Evolutionary conservation across 208 protist genomes (phyloP).

Genomic region (Novymonas esmeraldas): DNA sequence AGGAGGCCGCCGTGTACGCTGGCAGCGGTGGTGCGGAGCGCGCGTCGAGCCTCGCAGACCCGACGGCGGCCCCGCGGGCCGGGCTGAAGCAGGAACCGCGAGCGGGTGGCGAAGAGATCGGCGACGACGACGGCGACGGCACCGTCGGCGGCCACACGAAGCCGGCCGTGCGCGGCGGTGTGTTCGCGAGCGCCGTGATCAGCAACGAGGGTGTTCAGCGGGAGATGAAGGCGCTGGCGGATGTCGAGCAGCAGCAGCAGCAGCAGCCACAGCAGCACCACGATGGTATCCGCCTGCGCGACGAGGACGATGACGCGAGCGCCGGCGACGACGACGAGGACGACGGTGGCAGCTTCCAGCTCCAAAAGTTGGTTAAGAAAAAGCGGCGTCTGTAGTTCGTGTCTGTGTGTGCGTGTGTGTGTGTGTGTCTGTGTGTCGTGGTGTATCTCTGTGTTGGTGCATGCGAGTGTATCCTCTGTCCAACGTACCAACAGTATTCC

Average conservation of each 20-base stretch:
- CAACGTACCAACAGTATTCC: too few species aligned
- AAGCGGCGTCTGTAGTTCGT: constrained; percentile 19
- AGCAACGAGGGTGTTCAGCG: constrained; percentile 77
- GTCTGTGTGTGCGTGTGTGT: not conserved
- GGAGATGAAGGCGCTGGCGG: constrained; percentile 74
- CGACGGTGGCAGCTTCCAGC: constrained; percentile 19
- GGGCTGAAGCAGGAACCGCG: not conserved
- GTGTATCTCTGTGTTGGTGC: not conserved
- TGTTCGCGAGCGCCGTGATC: constrained; percentile 66
- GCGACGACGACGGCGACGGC: constrained; percentile 36
- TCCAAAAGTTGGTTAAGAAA: constrained; percentile 41
- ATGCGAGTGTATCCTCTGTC: too few species aligned
- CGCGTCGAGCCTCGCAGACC: not conserved
- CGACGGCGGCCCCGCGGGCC: constrained; percentile 2
- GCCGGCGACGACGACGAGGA: constrained; percentile 25
- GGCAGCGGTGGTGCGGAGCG: not conserved
- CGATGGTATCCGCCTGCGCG: constrained; percentile 41
- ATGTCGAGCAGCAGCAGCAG: constrained; percentile 29
- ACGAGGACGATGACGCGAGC: constrained; percentile 28
- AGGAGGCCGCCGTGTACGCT: constrained; percentile 23
- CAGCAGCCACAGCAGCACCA: constrained; percentile 28
- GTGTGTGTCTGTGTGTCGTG: not conserved
- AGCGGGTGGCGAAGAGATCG: constrained; percentile 22
- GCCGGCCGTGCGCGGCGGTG: constrained; percentile 34
- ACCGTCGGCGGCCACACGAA: constrained; percentile 20